Evolutionary conservation across 2,329 filamentous ascomycete species (phyloP).

Genomic region (Colletotrichum godetiae): DNA sequence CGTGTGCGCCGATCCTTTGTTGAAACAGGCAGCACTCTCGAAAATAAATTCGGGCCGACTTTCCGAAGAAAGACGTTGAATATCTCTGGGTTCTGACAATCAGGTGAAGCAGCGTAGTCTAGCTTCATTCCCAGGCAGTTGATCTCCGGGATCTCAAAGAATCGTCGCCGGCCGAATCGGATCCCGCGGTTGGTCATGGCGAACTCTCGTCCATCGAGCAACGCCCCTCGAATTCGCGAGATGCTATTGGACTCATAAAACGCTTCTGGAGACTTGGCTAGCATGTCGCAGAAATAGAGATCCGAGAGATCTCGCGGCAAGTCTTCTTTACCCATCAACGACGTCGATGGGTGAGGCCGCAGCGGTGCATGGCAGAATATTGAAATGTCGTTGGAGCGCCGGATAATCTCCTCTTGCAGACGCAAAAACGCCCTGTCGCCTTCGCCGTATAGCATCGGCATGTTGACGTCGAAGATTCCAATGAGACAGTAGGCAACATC

Average conservation of each 20-base stretch:
- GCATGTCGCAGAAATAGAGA: background rate
- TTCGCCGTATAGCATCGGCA: slow-evolving; percentile 43
- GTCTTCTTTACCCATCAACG: background rate
- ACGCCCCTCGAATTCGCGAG: background rate
- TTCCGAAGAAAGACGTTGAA: background rate
- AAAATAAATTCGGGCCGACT: background rate
- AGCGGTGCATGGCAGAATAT: slow-evolving; percentile 10
- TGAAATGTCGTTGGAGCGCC: background rate
- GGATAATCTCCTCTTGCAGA: slow-evolving; percentile 19
- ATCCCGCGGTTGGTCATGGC: slow-evolving; percentile 11
- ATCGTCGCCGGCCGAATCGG: background rate
- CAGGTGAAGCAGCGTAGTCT: background rate
- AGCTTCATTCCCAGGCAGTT: background rate
- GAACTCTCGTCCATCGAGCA: background rate
- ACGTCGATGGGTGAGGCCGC: background rate
- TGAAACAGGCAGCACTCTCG: background rate
- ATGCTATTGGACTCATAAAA: background rate
- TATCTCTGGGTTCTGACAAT: background rate
- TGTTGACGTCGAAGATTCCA: slow-evolving; percentile 43
- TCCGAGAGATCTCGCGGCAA: background rate
- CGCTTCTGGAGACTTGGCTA: slow-evolving; percentile 5
- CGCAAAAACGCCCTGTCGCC: slow-evolving; percentile 40
- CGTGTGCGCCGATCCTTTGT: background rate
- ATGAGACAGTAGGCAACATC: slow-evolving; percentile 43
- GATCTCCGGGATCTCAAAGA: background rate